Percentiles rank a stretch among this genome's conserved stretches.
phyloP scores from a whole-genome alignment of 371 early-diverging fungal species.

The Dinochytrium kinnereticum region DNA sequence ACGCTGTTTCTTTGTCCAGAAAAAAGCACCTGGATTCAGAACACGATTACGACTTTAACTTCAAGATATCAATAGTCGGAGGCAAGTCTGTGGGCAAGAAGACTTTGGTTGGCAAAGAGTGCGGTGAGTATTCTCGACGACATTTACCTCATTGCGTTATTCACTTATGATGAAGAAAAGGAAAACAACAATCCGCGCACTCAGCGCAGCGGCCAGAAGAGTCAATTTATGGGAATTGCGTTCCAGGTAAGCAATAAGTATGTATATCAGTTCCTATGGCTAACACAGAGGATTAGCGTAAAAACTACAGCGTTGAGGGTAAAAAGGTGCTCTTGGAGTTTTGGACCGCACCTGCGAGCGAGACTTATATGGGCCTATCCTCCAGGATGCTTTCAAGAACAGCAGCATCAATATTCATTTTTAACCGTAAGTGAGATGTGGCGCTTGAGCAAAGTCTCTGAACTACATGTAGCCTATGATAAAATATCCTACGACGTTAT shows the following conservation, averaged over 20 bases:
- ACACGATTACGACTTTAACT: constrained; percentile 6
- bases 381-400: constrained; percentile 7
- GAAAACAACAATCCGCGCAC: background rate
- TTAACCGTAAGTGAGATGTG: background rate
- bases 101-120: constrained; percentile 4
- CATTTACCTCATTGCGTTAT: no score
- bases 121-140: background rate
- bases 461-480: background rate
- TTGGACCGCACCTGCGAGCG: constrained; percentile 13
- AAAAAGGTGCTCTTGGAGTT: constrained; percentile 4
- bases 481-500: constrained; percentile 3
- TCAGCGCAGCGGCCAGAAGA: background rate
- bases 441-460: background rate
- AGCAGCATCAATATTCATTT: constrained; percentile 2
- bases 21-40: background rate
- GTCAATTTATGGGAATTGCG: background rate
- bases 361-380: background rate
- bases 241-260: background rate
- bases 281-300: background rate
- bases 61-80: constrained; percentile 17
- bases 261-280: background rate
- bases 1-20: background rate
- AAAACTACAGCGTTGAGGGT: background rate
- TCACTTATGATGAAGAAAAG: no score
- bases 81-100: constrained; percentile 16